These are phyloP conservation scores for Carex scoparia DNA, from an alignment of 176 grass and related monocot genomes.

Conservation along the genomic window DNA sequence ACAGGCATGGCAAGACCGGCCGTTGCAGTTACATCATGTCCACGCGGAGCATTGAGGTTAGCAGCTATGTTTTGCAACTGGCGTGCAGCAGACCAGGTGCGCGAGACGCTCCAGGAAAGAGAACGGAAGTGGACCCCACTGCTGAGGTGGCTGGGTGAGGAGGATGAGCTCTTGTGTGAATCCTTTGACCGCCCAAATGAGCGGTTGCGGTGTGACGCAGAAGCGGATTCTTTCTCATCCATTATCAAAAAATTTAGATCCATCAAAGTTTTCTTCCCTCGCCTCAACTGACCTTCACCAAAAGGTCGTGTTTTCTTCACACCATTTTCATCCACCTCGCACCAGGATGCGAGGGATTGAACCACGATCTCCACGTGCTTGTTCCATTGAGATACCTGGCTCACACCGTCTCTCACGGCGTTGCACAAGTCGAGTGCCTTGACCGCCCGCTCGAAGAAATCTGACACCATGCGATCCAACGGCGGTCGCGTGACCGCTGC, in stretches of 20 bases:
- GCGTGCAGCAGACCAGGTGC: conserved; percentile 76
- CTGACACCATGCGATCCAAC: conserved; percentile 39
- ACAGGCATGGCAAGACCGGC: conserved; percentile 39
- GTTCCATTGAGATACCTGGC: conserved; percentile 73
- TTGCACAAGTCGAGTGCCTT: conserved; percentile 96
- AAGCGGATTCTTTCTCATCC: conserved; percentile 59
- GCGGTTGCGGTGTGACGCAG: conserved; percentile 74
- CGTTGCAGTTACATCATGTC: conserved; percentile 43
- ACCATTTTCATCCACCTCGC: conserved; percentile 12
- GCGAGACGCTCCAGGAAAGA: conserved; percentile 93
- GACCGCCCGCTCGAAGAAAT: conserved; percentile 73
- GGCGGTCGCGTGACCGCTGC: conserved; percentile 16
- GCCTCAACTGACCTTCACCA: conserved; percentile 67
- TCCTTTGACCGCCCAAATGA: conserved; percentile 70
- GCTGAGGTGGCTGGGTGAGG: conserved; percentile 24
- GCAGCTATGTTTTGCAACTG: conserved; percentile 77
- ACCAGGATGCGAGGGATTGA: conserved; percentile 36
- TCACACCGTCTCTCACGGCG: conserved; percentile 69
- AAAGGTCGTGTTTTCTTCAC: not conserved
- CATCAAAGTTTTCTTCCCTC: conserved; percentile 61
- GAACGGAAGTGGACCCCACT: conserved; percentile 72
- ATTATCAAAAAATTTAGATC: conserved; percentile 75
- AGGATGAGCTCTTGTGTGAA: conserved; percentile 27
- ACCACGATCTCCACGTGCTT: conserved; percentile 68
- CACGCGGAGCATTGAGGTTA: conserved; percentile 51